Evolutionary conservation across 768 basidiomycete species (phyloP).

Genomic region (Termitomyces sp.): DNA sequence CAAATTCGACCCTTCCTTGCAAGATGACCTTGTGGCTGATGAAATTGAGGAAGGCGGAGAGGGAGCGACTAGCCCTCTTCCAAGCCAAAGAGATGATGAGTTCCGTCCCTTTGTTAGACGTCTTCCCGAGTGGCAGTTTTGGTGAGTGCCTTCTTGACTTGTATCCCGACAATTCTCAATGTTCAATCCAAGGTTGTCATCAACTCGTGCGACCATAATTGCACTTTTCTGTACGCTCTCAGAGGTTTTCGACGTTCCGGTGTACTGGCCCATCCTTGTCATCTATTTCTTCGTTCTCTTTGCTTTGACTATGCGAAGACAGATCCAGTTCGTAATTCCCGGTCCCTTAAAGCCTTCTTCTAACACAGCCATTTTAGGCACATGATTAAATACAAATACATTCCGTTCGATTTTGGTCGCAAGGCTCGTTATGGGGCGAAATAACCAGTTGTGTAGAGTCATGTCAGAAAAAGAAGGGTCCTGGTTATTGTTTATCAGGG

Average conservation of each 20-base stretch:
- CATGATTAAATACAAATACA: constrained; percentile 98
- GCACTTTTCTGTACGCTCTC: constrained; percentile 81
- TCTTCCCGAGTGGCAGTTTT: constrained; percentile 96
- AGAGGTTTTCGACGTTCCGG: constrained; percentile 89
- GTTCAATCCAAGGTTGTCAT: constrained; percentile 66
- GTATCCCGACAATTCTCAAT: not conserved
- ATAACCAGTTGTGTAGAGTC: constrained; percentile 23
- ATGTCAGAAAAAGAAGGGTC: constrained; percentile 2
- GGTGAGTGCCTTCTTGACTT: constrained; percentile 43
- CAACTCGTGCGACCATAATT: constrained; percentile 84
- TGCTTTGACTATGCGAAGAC: constrained; percentile 90
- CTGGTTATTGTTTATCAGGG: not conserved
- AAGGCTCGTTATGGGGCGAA: constrained; percentile 76
- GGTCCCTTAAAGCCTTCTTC: not conserved
- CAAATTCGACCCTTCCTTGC: constrained; percentile 93
- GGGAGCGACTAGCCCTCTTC: constrained; percentile 47
- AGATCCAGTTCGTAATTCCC: constrained; percentile 76
- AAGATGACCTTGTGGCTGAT: constrained; percentile 89
- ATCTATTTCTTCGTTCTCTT: constrained; percentile 97
- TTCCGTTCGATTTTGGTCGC: constrained; percentile 93
- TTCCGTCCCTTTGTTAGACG: constrained; percentile 96
- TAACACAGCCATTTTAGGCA: constrained; percentile 51
- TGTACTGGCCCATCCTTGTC: constrained; percentile 98
- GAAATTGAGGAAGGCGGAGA: constrained; percentile 92
- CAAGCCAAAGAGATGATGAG: constrained; percentile 81